phyloP scores from a whole-genome alignment of 1,284 basidiomycete genomes.

The Malassezia dermatis region DNA sequence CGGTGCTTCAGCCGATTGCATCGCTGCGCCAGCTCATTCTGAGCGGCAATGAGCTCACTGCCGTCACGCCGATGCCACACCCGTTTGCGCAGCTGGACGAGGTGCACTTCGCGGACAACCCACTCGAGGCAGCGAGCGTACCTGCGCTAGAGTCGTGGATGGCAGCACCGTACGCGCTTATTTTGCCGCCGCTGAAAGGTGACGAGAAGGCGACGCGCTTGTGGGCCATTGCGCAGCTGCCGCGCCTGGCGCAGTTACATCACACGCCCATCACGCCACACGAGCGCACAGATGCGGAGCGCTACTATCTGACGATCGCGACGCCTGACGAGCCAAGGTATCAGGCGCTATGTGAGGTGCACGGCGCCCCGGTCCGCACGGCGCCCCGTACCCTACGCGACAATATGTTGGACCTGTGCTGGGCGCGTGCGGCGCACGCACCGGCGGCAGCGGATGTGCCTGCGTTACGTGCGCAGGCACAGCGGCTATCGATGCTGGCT shows the following conservation, averaged over 20 bases:
- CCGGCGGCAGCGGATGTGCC: slow-evolving; percentile 3
- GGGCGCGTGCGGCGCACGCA: not conserved
- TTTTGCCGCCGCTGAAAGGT: not conserved
- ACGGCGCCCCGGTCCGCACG: not conserved
- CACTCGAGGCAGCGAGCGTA: slow-evolving; percentile 60
- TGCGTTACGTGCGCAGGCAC: not conserved
- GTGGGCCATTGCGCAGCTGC: slow-evolving; percentile 63
- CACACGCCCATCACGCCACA: slow-evolving; percentile 59
- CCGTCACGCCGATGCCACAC: slow-evolving; percentile 37
- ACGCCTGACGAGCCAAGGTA: slow-evolving; percentile 2
- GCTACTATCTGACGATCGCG: slow-evolving; percentile 51
- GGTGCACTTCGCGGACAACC: slow-evolving; percentile 60
- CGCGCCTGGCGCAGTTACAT: slow-evolving; percentile 59
- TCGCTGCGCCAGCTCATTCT: slow-evolving; percentile 62
- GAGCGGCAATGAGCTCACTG: slow-evolving; percentile 57
- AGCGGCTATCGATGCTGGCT: slow-evolving; percentile 8
- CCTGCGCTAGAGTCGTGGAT: slow-evolving; percentile 63
- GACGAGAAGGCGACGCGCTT: slow-evolving; percentile 50
- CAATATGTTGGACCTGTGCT: not conserved
- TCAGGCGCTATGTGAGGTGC: not conserved
- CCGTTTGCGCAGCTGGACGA: slow-evolving; percentile 52
- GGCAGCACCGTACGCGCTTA: slow-evolving; percentile 21
- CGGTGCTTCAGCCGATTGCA: slow-evolving; percentile 53
- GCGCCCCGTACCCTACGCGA: slow-evolving; percentile 1
- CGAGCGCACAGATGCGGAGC: slow-evolving; percentile 74